Evolutionary conservation across 768 basidiomycete genomes (phyloP), one percentile per base, ranked within the genome.

Genomic region (Psilocybe cyanescens): DNA sequence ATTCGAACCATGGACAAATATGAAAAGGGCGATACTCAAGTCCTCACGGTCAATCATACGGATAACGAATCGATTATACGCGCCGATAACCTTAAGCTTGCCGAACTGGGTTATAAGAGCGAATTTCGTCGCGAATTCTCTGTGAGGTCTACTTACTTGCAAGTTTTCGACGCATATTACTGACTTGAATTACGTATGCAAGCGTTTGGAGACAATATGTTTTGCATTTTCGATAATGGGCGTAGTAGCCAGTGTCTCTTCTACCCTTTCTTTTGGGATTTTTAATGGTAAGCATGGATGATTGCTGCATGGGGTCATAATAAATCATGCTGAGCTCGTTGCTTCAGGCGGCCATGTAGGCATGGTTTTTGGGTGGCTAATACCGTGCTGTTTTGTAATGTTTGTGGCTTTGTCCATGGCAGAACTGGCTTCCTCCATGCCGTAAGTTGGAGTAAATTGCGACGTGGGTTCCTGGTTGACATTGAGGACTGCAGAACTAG

Each of bases 81-180:
- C 8, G 61, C 66, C 49, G 89, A 91, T 66, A 78, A 90, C 70
- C 76, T 68, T 4, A 76, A 82, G 45, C 83, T 91, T 17, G 89
- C 88, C 8, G 74, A 83, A 62, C 81, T 91, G 35, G 89, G 90
- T 8, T 91, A 91, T 71, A 89, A 81, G 76, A 80, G 81, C 70
- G 88, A 90, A 72, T 90, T 91, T 74, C 87, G 78, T 68, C 85
- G 90, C 56, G 87, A 91, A 72, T 91, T 91, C 70, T 86, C 88
- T 65, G 88, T 88, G 66, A 65, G 83, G 30, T 54, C 8, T 33
- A 31, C 9, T 29, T 39, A 53, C 4, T 50, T 3, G 24, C 30
- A 9, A 24, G 24, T 45, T 9, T 4, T 33, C 11, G 37, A 16
- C 41, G 8, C 8, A 28, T 14, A 11, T 17, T 30, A 11, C 4